phyloP scores from a whole-genome alignment of 352 stramenopile genomes.

The Globisporangium iwayamae region DNA sequence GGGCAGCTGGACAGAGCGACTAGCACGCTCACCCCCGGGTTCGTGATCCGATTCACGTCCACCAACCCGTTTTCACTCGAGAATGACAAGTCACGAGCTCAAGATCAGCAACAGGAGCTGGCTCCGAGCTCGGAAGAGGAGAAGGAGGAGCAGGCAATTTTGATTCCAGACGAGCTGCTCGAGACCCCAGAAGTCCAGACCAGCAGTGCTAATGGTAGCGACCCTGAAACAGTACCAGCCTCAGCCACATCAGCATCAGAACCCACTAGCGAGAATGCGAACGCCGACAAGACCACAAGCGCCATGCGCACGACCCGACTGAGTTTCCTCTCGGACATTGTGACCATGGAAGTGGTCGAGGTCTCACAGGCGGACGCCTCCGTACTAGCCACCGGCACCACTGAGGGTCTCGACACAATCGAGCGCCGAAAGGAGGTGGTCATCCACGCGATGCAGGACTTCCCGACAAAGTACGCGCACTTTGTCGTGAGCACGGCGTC shows the following conservation, averaged over 20 bases:
- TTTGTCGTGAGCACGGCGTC: conserved; percentile 71
- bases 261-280: not conserved
- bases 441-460: conserved; percentile 41
- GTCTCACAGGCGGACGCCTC: conserved; percentile 33
- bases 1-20: not conserved
- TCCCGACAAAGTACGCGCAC: conserved; percentile 70
- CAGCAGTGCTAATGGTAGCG: not conserved
- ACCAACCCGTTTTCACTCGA: not conserved
- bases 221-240: not conserved
- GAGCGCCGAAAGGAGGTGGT: conserved; percentile 41
- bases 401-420: conserved; percentile 24
- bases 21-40: not conserved
- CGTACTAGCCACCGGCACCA: conserved; percentile 26
- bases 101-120: not conserved
- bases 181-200: not conserved
- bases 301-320: conserved; percentile 27
- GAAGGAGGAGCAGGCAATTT: conserved; percentile 2
- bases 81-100: not conserved
- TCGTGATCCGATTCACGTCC: conserved; percentile 9
- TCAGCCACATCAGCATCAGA: not conserved
- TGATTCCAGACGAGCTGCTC: not conserved
- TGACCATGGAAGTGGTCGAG: conserved; percentile 35
- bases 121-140: not conserved
- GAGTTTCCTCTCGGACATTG: conserved; percentile 25
- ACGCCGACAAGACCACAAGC: conserved; percentile 21